Conservation (phyloP, 441 rosid species). For the Sinapis alba region DNA sequence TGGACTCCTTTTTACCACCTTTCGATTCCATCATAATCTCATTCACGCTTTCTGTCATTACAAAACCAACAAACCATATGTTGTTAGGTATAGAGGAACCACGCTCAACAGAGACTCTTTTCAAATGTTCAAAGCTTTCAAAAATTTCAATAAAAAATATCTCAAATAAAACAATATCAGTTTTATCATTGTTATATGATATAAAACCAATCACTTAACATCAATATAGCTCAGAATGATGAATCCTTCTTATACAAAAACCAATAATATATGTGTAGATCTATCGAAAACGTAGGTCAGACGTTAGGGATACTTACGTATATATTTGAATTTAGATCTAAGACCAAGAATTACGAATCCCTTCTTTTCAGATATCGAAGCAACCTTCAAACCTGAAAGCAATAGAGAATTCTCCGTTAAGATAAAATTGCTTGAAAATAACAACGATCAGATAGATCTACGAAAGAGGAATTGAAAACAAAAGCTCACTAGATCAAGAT, state of each 20-base stretch:
- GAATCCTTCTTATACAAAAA: neutral
- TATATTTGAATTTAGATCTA: neutral
- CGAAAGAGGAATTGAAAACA: neutral
- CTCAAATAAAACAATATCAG: no score
- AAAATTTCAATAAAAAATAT: neutral
- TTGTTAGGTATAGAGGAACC: neutral
- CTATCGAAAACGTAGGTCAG: neutral
- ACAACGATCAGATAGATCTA: neutral
- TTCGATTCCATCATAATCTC: constrained; percentile 72
- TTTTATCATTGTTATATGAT: no score
- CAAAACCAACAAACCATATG: neutral
- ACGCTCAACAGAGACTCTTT: neutral
- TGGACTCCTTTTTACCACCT: constrained; percentile 75
- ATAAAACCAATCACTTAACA: no score
- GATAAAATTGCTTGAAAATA: neutral
- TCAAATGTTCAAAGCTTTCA: neutral
- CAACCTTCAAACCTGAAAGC: constrained; percentile 35
- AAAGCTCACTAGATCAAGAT: constrained; percentile 26
- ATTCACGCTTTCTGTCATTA: constrained; percentile 49
- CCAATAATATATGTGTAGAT: neutral
- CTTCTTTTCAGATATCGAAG: neutral
- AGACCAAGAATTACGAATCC: neutral
- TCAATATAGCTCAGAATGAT: neutral
- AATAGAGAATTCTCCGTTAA: neutral
- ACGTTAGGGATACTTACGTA: constrained; percentile 23